A percentile compares a stretch with the other conserved stretches of the same genome.
Evolutionary conservation across 257 asterid species (phyloP).

Genomic region (Handroanthus guayacan): DNA sequence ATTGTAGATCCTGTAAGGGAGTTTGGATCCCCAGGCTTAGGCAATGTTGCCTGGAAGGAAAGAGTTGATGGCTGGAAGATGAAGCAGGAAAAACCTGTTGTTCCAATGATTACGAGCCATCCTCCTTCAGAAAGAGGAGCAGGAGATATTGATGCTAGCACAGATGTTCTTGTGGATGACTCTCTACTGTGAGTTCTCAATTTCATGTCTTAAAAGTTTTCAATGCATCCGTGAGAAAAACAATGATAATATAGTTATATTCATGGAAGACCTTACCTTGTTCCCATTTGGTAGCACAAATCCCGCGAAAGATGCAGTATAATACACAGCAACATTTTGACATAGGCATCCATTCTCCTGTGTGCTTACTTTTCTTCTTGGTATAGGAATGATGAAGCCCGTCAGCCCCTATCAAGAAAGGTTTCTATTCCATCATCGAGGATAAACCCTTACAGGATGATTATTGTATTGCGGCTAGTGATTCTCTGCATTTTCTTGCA

Average conservation of each 20-base stretch:
- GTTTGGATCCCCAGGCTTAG: constrained; percentile 90
- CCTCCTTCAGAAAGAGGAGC: constrained; percentile 93
- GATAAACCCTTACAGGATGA: constrained; percentile 98
- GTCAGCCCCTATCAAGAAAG: constrained; percentile 99
- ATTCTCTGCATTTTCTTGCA: constrained; percentile 88
- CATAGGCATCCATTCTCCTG: constrained; percentile 8
- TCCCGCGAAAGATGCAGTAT: constrained; percentile 18
- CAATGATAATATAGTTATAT: constrained; percentile 15
- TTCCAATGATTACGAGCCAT: constrained; percentile 81
- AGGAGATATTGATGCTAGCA: constrained; percentile 90
- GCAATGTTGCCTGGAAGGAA: constrained; percentile 99
- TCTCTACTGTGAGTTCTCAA: constrained; percentile 75
- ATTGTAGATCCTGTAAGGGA: constrained; percentile 94
- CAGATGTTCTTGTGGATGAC: constrained; percentile 90
- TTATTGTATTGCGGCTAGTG: constrained; percentile 86
- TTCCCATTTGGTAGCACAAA: constrained; percentile 25
- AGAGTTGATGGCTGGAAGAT: constrained; percentile 99
- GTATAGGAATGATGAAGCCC: constrained; percentile 96
- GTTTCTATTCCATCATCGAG: constrained; percentile 94
- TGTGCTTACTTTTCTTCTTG: constrained; percentile 33
- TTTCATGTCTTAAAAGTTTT: constrained; percentile 3
- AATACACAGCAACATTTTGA: neutral
- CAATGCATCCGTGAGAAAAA: constrained; percentile 17
- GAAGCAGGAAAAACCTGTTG: constrained; percentile 92
- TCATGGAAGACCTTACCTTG: constrained; percentile 24